Evolutionary conservation across 129 eudicot genomes (phyloP).

Genomic region (Erigeron canadensis): DNA sequence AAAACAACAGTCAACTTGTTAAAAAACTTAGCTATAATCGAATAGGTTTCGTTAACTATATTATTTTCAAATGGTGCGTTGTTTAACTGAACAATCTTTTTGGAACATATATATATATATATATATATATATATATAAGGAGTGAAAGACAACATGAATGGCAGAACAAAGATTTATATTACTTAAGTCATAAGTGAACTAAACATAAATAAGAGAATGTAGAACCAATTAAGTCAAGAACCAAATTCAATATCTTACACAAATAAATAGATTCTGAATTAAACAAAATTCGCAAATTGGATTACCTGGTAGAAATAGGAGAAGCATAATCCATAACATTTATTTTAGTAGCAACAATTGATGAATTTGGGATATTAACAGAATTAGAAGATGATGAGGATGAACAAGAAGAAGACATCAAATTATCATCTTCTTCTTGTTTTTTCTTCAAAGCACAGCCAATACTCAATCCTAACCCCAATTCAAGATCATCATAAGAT

Average conservation of each 20-base stretch:
- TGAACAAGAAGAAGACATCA: slow-evolving; percentile 20
- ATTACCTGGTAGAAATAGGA: slow-evolving; percentile 44
- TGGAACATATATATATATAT: no score
- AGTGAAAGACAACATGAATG: no score
- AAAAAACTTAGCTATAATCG: no score
- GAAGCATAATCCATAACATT: slow-evolving; percentile 63
- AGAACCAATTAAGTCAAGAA: slow-evolving; percentile 12
- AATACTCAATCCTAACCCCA: slow-evolving; percentile 82
- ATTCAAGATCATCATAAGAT: slow-evolving; percentile 55
- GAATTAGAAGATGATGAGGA: slow-evolving; percentile 42
- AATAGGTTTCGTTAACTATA: no score
- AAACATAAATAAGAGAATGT: neutral
- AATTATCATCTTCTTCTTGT: slow-evolving; percentile 22
- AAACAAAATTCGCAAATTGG: neutral
- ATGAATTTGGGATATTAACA: slow-evolving; percentile 39
- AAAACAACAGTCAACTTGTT: no score
- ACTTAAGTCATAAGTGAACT: neutral
- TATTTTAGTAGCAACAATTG: slow-evolving; percentile 62
- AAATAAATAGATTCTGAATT: neutral
- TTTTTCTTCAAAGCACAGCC: slow-evolving; percentile 47
- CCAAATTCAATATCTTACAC: slow-evolving; percentile 7
- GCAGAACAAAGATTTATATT: neutral
- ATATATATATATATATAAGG: no score
- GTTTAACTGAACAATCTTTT: no score
- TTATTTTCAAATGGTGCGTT: no score